These are phyloP conservation scores for Solanum hybrid DNA, from an alignment of 305 asterid species.

Conservation along the genomic window DNA sequence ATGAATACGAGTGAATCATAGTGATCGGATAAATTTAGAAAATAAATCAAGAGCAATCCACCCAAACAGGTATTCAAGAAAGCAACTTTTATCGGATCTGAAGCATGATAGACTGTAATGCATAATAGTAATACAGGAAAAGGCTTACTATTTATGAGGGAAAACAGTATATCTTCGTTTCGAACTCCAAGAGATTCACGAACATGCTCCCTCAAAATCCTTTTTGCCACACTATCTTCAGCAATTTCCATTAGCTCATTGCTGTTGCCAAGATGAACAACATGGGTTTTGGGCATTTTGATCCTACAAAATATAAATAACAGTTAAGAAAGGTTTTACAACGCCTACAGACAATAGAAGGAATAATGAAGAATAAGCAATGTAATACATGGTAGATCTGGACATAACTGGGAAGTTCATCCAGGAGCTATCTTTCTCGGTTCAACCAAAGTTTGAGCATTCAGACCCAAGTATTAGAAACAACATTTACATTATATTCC, in stretches of 20 bases:
- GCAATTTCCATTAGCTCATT: conserved; percentile 85
- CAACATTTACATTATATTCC: neutral
- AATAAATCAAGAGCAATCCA: neutral
- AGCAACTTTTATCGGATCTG: neutral
- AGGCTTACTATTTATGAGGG: conserved; percentile 80
- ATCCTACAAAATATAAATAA: conserved; percentile 39
- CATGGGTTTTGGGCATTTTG: conserved; percentile 88
- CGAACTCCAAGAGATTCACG: conserved; percentile 86
- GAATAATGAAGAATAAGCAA: neutral
- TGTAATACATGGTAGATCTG: neutral
- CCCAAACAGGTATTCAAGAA: neutral
- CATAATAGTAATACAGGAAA: conserved; percentile 8
- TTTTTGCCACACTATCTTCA: conserved; percentile 69
- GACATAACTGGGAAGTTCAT: neutral
- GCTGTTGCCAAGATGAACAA: conserved; percentile 97
- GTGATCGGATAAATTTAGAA: neutral
- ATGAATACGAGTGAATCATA: neutral
- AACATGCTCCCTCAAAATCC: conserved; percentile 76
- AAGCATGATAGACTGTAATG: conserved; percentile 2
- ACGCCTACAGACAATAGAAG: neutral
- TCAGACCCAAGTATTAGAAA: conserved; percentile 2
- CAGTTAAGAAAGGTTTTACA: neutral
- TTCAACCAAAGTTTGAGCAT: neutral
- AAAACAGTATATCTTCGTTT: conserved; percentile 74
- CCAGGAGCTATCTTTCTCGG: neutral